Evolutionary conservation across 2,329 filamentous ascomycete genomes (phyloP).

Genomic region (Microthyrium microscopicum): DNA sequence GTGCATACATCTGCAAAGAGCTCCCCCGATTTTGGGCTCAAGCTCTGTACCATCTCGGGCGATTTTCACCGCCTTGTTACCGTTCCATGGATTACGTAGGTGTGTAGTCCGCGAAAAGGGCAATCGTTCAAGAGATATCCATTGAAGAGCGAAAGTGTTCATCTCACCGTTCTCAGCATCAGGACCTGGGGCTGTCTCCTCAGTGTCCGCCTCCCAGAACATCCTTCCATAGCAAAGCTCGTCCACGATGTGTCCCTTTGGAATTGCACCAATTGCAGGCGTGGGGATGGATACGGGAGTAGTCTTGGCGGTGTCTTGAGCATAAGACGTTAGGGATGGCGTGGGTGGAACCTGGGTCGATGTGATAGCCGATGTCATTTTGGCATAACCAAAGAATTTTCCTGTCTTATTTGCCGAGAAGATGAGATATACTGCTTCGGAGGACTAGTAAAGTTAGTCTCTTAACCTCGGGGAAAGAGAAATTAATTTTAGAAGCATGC

Average conservation of each 20-base stretch:
- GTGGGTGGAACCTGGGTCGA: conserved; percentile 27
- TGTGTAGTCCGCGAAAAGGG: conserved; percentile 83
- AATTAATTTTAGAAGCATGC: conserved; percentile 11
- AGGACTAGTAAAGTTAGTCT: conserved; percentile 32
- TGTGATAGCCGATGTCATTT: conserved; percentile 73
- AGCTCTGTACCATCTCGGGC: conserved; percentile 87
- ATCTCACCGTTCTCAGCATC: conserved; percentile 14
- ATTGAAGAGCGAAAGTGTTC: conserved; percentile 58
- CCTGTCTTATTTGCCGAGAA: conserved; percentile 97
- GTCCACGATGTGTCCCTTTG: conserved; percentile 75
- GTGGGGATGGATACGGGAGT: conserved; percentile 64
- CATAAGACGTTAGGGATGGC: conserved; percentile 2
- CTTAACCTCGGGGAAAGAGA: conserved; percentile 8
- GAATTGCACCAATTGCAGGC: conserved; percentile 58
- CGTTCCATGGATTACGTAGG: conserved; percentile 84
- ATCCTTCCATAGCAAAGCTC: conserved; percentile 89
- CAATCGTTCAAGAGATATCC: conserved; percentile 67
- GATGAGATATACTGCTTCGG: conserved; percentile 75
- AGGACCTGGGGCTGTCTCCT: conserved; percentile 18
- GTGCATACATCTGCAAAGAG: not conserved
- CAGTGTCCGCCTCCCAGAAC: conserved; percentile 67
- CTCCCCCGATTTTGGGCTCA: conserved; percentile 58
- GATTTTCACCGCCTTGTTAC: conserved; percentile 89
- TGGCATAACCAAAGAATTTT: conserved; percentile 89
- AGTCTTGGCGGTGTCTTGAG: conserved; percentile 35